A percentile compares a stretch with the other conserved stretches of the same genome.
Evolutionary conservation across 148 eudicot genomes (phyloP).

Genomic region (Chenopodium quinoa): DNA sequence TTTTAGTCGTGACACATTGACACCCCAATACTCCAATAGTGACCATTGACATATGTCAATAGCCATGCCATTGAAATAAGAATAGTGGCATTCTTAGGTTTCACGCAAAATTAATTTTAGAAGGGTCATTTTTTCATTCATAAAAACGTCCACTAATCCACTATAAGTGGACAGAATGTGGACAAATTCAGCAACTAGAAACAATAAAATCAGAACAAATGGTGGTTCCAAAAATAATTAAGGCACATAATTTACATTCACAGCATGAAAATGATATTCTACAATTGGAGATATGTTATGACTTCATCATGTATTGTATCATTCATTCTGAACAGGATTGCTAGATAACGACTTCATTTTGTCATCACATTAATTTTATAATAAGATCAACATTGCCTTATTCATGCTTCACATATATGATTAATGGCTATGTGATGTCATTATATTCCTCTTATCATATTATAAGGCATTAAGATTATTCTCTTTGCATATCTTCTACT

Average conservation of each 20-base stretch:
- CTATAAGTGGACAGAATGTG: conserved; percentile 12
- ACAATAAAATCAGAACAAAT: not conserved
- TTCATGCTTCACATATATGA: not conserved
- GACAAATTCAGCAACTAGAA: conserved; percentile 11
- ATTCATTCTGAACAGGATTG: conserved; percentile 1
- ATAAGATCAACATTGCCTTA: not conserved
- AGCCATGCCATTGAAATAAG: not conserved
- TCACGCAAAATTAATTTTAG: not conserved
- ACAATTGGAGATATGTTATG: not conserved
- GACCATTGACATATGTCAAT: conserved; percentile 3
- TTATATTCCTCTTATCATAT: not conserved
- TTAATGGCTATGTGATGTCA: conserved; percentile 6
- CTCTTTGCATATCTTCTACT: too few relatives aligned
- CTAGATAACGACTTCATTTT: conserved; percentile 4
- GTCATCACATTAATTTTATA: not conserved
- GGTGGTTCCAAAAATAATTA: not conserved
- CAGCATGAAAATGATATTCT: not conserved
- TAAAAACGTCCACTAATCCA: not conserved
- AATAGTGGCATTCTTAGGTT: not conserved
- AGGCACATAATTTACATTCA: not conserved
- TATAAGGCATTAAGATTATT: not conserved
- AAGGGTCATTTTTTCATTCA: conserved; percentile 2
- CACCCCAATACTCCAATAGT: not conserved
- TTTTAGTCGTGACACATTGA: too few relatives aligned
- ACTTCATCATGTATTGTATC: conserved; percentile 5